Conservation (phyloP, 306 rosid species). For the Quercus engelmannii region DNA sequence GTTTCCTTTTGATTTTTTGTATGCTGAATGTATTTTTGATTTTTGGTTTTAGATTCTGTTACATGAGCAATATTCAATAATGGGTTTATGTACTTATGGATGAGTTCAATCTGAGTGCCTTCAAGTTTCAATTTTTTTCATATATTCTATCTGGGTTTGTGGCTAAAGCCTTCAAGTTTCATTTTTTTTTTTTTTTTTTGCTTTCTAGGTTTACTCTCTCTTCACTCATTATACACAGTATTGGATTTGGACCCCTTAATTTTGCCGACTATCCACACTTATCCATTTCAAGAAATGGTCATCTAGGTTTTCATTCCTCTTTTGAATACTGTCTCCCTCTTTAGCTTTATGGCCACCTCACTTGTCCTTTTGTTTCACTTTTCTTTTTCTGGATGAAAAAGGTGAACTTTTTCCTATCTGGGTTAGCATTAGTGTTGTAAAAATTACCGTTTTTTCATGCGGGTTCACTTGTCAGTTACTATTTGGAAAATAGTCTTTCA, state of each 20-base stretch:
- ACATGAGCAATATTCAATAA: no score
- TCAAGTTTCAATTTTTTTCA: conserved; percentile 9
- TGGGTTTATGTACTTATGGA: no score
- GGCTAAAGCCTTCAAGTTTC: background rate
- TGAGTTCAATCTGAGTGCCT: conserved; percentile 35
- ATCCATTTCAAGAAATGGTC: conserved; percentile 22
- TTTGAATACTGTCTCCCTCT: background rate
- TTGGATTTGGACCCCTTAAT: conserved; percentile 31
- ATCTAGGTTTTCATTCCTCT: conserved; percentile 19
- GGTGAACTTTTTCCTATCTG: conserved; percentile 7
- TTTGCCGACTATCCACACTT: background rate
- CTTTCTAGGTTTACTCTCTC: conserved; percentile 13
- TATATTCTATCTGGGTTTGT: conserved; percentile 23
- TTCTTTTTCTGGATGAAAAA: conserved; percentile 8
- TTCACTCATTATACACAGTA: conserved; percentile 15
- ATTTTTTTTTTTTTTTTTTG: background rate
- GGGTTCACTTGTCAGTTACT: conserved; percentile 8
- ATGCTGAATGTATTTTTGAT: no score
- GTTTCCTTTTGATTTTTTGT: no score
- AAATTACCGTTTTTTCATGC: conserved; percentile 4
- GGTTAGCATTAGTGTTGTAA: conserved; percentile 7
- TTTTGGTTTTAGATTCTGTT: no score
- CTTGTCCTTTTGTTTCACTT: conserved; percentile 15
- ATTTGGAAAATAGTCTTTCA: background rate
- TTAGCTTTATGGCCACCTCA: conserved; percentile 7